Evolutionary conservation across 192 early-diverging fungal genomes (phyloP), one percentile per base, ranked within the genome.

Genomic region (Coemansia sp.): DNA sequence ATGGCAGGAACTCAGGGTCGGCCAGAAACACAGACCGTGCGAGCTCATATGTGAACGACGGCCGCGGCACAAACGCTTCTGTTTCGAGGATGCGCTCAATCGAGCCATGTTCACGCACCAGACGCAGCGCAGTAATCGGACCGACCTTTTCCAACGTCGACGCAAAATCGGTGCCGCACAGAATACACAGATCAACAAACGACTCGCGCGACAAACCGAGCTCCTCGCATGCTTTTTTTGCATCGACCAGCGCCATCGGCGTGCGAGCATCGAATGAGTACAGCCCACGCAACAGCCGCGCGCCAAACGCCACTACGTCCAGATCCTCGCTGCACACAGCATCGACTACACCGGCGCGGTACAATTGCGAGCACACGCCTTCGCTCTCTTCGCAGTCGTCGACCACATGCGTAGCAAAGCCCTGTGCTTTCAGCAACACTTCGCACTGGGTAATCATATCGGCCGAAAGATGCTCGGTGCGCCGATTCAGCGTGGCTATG

Each of bases 121-220:
- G 68, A 16, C 75, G 62, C n/a, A 81, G 76, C 11, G 90, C 90
- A 6, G 70, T 84, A 20, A 85, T 63, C 14, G 88, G 86, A 2
- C 88, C 90, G 35, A 92, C 83, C n/a, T 83, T 79, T 47, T 81
- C 73, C 7, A 92, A 73, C 1, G 82, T 89, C 7, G 81, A 77
- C 38, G 83, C 81, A 72, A 89, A 92, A 56, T 92, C 90, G 0
- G 89, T 92, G 24, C 89, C 90, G 59, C 89, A 90, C 19, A 92
- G 66, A 47, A 92, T 90, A 61, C 90, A 89, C 54, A 92, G 23
- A 63, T 92, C 89, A 6, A 87, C 56, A 64, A 89, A 92, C 6
- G 78, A 68, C 24, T 66, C 64, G 32, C 74, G 68, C 6, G 69
- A 83, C 16, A 92, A 61, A 4, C 79, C 77, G 13, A 92, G 72